Percentiles rank a stretch among this genome's conserved stretches.
Evolutionary conservation across 2,329 filamentous ascomycete genomes (phyloP).

Genomic region (Dactylonectria macrodidyma): DNA sequence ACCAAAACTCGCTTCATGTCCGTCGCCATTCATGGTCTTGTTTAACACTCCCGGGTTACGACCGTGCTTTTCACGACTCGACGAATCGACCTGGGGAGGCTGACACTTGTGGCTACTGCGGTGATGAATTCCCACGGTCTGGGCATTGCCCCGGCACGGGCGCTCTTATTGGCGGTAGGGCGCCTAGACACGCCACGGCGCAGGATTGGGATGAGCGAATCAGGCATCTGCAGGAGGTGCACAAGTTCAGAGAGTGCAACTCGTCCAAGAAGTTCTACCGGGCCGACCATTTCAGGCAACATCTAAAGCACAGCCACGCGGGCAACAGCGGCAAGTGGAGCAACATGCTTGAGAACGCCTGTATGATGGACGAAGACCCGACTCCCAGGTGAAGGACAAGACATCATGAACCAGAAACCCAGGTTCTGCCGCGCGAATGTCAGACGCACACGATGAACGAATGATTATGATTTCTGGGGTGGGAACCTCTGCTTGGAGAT

Average conservation of each 20-base stretch:
- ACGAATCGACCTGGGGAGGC: conserved; percentile 74
- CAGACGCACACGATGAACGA: no score
- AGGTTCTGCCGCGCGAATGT: no score
- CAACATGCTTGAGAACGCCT: conserved; percentile 96
- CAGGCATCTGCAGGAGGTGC: conserved; percentile 88
- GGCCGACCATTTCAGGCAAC: conserved; percentile 97
- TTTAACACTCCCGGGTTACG: conserved; percentile 83
- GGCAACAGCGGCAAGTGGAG: conserved; percentile 99
- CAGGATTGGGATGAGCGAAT: conserved; percentile 91
- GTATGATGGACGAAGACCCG: conserved; percentile 88
- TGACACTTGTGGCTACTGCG: conserved; percentile 95
- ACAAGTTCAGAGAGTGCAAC: conserved; percentile 99
- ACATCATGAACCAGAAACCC: no score
- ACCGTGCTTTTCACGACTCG: conserved; percentile 90
- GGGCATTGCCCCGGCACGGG: conserved; percentile 58
- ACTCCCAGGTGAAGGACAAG: conserved; percentile 48
- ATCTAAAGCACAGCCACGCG: conserved; percentile 96
- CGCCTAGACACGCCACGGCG: conserved; percentile 72
- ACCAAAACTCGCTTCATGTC: conserved; percentile 95
- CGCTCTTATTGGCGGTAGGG: conserved; percentile 21
- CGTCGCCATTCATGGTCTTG: conserved; percentile 97
- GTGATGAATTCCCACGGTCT: conserved; percentile 82
- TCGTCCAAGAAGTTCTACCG: conserved; percentile 98
- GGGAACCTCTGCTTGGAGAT: no score
- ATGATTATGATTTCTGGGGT: no score